Evolutionary conservation across 108 stramenopile genomes (phyloP).

Genomic region (Skeletonema potamos): DNA sequence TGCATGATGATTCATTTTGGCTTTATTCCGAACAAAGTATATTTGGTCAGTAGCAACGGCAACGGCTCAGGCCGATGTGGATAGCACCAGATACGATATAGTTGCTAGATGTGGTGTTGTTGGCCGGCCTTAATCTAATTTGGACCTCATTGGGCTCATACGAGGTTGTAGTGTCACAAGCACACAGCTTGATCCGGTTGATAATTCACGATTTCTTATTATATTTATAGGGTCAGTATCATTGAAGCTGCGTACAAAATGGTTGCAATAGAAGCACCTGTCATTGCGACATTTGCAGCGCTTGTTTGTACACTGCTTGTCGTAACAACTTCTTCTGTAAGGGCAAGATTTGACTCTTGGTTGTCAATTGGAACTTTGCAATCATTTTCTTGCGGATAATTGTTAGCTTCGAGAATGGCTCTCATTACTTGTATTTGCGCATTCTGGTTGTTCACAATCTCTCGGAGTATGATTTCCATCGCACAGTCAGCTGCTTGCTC

Average conservation of each 20-base stretch:
- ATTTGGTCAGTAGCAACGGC: too few relatives aligned
- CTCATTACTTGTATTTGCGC: conserved; percentile 81
- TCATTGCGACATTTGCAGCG: background rate
- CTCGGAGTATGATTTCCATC: conserved; percentile 56
- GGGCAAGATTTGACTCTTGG: background rate
- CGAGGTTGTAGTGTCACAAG: too few relatives aligned
- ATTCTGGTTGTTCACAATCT: conserved; percentile 77
- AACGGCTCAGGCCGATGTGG: too few relatives aligned
- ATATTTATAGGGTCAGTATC: background rate
- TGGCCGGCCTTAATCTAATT: too few relatives aligned
- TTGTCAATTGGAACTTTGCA: conserved; percentile 34
- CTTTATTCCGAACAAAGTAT: too few relatives aligned
- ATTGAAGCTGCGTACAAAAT: background rate
- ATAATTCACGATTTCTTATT: too few relatives aligned
- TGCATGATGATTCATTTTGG: too few relatives aligned
- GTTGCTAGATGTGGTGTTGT: too few relatives aligned
- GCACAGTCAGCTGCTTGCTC: conserved; percentile 46
- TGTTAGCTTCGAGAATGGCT: conserved; percentile 48
- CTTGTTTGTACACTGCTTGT: background rate
- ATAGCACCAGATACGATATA: too few relatives aligned
- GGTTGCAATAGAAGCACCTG: background rate
- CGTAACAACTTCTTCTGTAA: background rate
- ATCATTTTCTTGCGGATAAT: conserved; percentile 37
- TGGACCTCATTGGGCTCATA: too few relatives aligned
- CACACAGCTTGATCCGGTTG: too few relatives aligned